Evolutionary conservation across 2,329 filamentous ascomycete species (phyloP), one percentile per base, ranked within the genome.

Genomic region (Trichoderma lentiforme): DNA sequence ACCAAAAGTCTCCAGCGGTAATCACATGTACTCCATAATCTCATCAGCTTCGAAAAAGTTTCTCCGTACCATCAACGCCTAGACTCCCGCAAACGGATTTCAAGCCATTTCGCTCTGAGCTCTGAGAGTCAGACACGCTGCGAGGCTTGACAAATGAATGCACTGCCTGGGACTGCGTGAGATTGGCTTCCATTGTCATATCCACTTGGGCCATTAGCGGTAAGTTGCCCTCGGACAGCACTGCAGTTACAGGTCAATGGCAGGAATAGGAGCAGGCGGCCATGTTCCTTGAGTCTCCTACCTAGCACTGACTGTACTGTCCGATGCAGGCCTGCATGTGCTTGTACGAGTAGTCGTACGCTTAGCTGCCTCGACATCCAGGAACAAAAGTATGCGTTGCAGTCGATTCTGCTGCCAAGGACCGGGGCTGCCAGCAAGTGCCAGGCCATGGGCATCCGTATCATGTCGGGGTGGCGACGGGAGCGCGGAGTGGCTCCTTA

Each of bases 1-100:
- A 70, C 66, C n/a, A 18, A n/a, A 14, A n/a, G 66, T 69, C 66
- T 69, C 66, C 66, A 69, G 66, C 66, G n/a, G 66, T 70, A 70
- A 70, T 70, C 26, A 62, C 43, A 70, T 70, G 26, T 51, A 62
- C 66, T 70, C 66, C 66, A 70, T 70, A 68, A 58, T 67, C 34
- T 36, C 26, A 67, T 58, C 34, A 51, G 61, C 61, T 51, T 64
- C 61, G 26, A 64, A 64, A 64, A 64, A 39, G 51, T 61, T 61
- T 60, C 66, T 61, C 56, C 62, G 39, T 53, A 21, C 39, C 15
- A n/a, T 9, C 9, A 14, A 47, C 32, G 47, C 21, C 47, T 53
- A 18, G 58, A 61, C 21, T 53, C 43, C 30, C 63, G 30, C 63
- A 57, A 56, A 56, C 47, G 14, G 9, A 43, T 24, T 57, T 57